Evolutionary conservation across 1,139 yeast species (phyloP).

Genomic region (Yamadazyma spencermartinsiae): DNA sequence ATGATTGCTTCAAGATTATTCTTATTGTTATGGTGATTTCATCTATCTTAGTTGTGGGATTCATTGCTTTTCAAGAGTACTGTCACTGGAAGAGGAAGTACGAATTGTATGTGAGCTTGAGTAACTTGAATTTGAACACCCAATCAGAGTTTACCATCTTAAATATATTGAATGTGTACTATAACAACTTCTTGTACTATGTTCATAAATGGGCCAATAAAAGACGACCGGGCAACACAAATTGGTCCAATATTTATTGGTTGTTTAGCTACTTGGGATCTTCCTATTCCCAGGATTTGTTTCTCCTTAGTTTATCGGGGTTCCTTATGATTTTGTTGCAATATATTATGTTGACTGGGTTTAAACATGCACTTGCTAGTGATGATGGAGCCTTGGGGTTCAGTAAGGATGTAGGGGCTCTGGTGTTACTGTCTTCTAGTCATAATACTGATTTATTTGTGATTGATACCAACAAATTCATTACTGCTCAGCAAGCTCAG

Average conservation of each 20-base stretch:
- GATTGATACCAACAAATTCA: constrained; percentile 22
- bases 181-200: constrained; percentile 20
- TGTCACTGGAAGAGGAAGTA: constrained; percentile 50
- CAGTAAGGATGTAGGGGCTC: not conserved
- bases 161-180: constrained; percentile 21
- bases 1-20: constrained; percentile 9
- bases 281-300: constrained; percentile 40
- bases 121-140: not conserved
- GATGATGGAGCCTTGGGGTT: constrained; percentile 9
- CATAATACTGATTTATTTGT: constrained; percentile 10
- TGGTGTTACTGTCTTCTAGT: constrained; percentile 3
- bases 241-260: constrained; percentile 36
- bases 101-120: constrained; percentile 22
- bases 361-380: constrained; percentile 12
- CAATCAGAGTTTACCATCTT: constrained; percentile 7
- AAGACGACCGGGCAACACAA: constrained; percentile 5
- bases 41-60: constrained; percentile 31
- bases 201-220: constrained; percentile 11
- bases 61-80: constrained; percentile 45
- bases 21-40: constrained; percentile 28
- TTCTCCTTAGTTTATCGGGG: constrained; percentile 52
- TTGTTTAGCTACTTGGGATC: constrained; percentile 50
- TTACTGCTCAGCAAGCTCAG: constrained; percentile 30
- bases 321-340: constrained; percentile 50
- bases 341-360: constrained; percentile 32